phyloP scores from a whole-genome alignment of 2,329 filamentous ascomycete genomes.

The Colletotrichum orchidophilum region DNA sequence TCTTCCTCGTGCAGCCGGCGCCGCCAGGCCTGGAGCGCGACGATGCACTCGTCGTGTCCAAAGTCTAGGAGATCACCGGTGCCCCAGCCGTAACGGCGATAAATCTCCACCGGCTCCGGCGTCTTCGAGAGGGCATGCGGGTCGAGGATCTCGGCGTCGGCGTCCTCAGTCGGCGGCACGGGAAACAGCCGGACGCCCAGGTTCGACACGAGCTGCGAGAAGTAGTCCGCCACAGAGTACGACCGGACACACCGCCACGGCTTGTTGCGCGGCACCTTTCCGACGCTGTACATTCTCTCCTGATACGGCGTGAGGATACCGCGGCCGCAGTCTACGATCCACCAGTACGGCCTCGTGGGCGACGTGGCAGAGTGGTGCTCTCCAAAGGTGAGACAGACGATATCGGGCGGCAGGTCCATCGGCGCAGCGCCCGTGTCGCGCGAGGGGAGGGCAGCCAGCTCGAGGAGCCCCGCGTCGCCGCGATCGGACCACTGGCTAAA shows the following conservation, averaged over 20 bases:
- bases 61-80: neutral
- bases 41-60: slow-evolving; percentile 25
- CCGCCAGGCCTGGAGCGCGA: slow-evolving; percentile 18
- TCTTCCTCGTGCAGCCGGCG: slow-evolving; percentile 1
- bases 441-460: slow-evolving; percentile 18
- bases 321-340: slow-evolving; percentile 27
- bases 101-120: neutral
- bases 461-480: slow-evolving; percentile 21
- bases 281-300: slow-evolving; percentile 7
- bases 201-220: slow-evolving; percentile 9
- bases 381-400: slow-evolving; percentile 14
- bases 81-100: slow-evolving; percentile 15
- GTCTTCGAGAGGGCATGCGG: neutral
- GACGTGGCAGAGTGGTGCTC: neutral
- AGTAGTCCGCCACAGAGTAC: slow-evolving; percentile 9
- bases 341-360: slow-evolving; percentile 10
- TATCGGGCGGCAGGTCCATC: slow-evolving; percentile 25
- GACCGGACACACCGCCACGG: slow-evolving; percentile 22
- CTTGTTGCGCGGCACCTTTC: slow-evolving; percentile 27
- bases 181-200: slow-evolving; percentile 6
- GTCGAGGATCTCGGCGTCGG: slow-evolving; percentile 24
- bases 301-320: slow-evolving; percentile 22
- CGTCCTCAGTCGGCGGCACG: slow-evolving; percentile 27
- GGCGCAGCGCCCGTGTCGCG: slow-evolving; percentile 16
- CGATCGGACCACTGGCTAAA: slow-evolving; percentile 28